Evolutionary conservation across 768 basidiomycete species (phyloP).

Genomic region (Kwoniella botswanensis): DNA sequence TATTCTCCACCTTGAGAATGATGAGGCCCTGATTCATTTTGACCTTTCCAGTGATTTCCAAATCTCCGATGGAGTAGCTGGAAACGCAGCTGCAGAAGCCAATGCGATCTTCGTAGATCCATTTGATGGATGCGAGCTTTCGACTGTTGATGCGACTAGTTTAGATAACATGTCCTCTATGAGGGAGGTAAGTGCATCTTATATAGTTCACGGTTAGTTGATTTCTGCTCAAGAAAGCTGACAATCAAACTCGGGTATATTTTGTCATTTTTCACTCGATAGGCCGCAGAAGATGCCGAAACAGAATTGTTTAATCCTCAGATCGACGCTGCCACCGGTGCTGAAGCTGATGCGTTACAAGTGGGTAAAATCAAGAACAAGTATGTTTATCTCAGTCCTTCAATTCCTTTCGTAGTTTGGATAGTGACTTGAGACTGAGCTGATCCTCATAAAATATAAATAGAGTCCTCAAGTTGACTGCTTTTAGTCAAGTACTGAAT

Average conservation of each 20-base stretch:
- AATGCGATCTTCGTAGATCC: constrained; percentile 32
- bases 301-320: constrained; percentile 26
- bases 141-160: constrained; percentile 24
- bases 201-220: not conserved
- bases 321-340: constrained; percentile 24
- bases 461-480: constrained; percentile 31
- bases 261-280: not conserved
- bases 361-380: constrained; percentile 36
- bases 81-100: constrained; percentile 28
- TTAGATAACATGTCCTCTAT: constrained; percentile 26
- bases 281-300: constrained; percentile 33
- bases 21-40: no score
- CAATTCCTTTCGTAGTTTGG: not conserved
- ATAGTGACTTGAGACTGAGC: not conserved
- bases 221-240: not conserved
- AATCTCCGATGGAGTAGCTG: constrained; percentile 30
- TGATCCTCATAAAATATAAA: no score
- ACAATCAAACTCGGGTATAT: not conserved
- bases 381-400: constrained; percentile 7
- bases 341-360: constrained; percentile 21
- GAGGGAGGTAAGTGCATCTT: constrained; percentile 25
- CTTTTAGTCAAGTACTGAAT: constrained; percentile 15
- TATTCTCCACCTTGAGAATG: not conserved
- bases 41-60: constrained; percentile 16
- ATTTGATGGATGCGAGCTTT: constrained; percentile 27